Conservation (phyloP, 2,329 filamentous ascomycete genomes). For the Aspergillus clavatus region DNA sequence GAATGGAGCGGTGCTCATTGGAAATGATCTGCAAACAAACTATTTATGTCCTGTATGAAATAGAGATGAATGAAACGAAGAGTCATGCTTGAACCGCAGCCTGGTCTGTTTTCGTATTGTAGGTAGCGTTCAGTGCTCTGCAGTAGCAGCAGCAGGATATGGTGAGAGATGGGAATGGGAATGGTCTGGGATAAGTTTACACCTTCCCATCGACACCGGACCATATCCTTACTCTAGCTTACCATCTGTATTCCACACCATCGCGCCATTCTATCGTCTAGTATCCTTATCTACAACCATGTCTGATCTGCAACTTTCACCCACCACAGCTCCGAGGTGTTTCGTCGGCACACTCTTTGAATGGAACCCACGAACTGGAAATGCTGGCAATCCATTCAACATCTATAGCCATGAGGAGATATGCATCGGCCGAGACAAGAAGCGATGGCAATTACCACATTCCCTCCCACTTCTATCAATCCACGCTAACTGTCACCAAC, state of each 20-base stretch:
- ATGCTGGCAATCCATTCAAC: conserved; percentile 9
- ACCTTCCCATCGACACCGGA: no score
- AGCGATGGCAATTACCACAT: conserved; percentile 31
- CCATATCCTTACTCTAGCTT: no score
- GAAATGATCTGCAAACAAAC: neutral
- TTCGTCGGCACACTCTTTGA: conserved; percentile 21
- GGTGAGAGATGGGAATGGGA: no score
- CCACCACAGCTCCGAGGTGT: neutral
- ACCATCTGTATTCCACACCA: neutral
- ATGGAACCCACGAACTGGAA: conserved; percentile 17
- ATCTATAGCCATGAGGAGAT: conserved; percentile 32
- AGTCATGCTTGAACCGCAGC: neutral
- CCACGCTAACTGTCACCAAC: conserved; percentile 8
- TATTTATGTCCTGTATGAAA: conserved; percentile 1
- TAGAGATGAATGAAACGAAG: neutral
- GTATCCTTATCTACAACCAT: neutral
- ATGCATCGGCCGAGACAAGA: conserved; percentile 33
- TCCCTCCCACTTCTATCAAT: neutral
- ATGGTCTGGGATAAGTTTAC: no score
- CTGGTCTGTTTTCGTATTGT: neutral
- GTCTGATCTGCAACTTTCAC: neutral
- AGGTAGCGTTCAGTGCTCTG: no score
- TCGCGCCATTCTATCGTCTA: neutral
- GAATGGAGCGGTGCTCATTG: neutral
- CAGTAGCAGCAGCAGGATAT: no score